A percentile compares a stretch with the other conserved stretches of the same genome.
phyloP scores from a whole-genome alignment of 148 eudicot genomes.

The Rhododendron williamsianum region DNA sequence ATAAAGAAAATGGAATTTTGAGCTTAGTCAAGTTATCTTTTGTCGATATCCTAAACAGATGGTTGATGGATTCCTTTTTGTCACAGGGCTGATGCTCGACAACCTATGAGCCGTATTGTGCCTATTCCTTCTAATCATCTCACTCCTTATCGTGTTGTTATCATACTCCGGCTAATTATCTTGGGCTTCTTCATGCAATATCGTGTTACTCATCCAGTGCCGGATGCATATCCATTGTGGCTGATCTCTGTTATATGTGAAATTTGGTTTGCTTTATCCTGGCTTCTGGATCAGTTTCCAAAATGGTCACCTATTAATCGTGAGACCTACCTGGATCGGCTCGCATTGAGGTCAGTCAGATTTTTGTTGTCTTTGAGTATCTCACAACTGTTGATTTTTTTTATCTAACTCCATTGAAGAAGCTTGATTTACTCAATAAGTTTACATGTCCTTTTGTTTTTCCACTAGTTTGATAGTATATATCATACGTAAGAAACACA shows the following conservation, averaged over 20 bases:
- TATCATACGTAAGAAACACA: not conserved
- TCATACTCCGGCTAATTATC: conserved; percentile 82
- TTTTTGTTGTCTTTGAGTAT: not conserved
- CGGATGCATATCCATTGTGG: conserved; percentile 95
- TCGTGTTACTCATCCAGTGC: conserved; percentile 87
- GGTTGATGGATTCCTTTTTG: conserved; percentile 17
- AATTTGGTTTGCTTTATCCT: conserved; percentile 95
- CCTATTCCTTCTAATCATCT: conserved; percentile 77
- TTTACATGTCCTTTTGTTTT: not conserved
- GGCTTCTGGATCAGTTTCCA: conserved; percentile 99
- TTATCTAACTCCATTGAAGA: not conserved
- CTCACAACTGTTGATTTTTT: not conserved
- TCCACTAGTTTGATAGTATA: not conserved
- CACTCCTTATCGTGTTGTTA: conserved; percentile 86
- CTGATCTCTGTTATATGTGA: conserved; percentile 90
- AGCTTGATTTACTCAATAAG: not conserved
- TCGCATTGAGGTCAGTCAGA: conserved; percentile 71
- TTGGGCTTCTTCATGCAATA: conserved; percentile 90
- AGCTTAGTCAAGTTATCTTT: not conserved
- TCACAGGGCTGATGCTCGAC: conserved; percentile 91
- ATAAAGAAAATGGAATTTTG: not conserved
- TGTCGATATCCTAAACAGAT: not conserved
- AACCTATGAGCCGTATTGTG: conserved; percentile 87
- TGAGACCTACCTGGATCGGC: conserved; percentile 94
- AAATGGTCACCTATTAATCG: conserved; percentile 95